Evolutionary conservation across 2,329 filamentous ascomycete genomes (phyloP), one percentile per base, ranked within the genome.

Genomic region (Byssochlamys sp.): DNA sequence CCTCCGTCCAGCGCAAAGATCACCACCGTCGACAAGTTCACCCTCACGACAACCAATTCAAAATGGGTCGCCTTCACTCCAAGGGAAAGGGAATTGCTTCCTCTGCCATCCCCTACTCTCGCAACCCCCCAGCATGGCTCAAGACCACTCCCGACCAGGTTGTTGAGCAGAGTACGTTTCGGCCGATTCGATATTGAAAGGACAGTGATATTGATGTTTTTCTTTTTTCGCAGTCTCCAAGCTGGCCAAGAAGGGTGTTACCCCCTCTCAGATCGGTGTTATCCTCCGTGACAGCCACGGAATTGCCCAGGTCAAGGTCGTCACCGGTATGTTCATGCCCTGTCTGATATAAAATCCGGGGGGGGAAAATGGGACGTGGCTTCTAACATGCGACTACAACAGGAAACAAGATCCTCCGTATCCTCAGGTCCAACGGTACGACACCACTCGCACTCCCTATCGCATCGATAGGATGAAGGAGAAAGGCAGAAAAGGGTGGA

Each of bases 391-490:
- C 52, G 67, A 65, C 64, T 69, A 19, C 52, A 28, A 66, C 69
- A 91, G 92, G 94, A 82, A 99, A 99, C 90, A 95, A 96, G 86
- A 96, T 99, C 78, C 90, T 99, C 75, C 89, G 94, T 80, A 97
- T 99, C 82, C 86, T 99, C 71, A 97, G 96, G 87, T 88, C 88
- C 71, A 89, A 84, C 79, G 94, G 94, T 97, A 97, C 80, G 82
- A 75, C 63, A 66, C 59, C 63, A 68, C 59, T 58, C 65, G 58
- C 57, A 55, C 58, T 61, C 56, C 57, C 60, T 48, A 60, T 64
- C 56, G 52, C 57, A 35, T 62, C 60, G 53, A 59, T 66, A 58
- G 62, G 65, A 63, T 68, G 66, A 69, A 62, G 28, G 52, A 54
- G 58, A 11, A 57, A 57, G 60, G 45, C 26, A 52, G 29, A 56